A percentile compares a stretch with the other conserved stretches of the same genome.
Conservation (phyloP, 2,329 filamentous ascomycete species). For the Aschersonia sp. region DNA sequence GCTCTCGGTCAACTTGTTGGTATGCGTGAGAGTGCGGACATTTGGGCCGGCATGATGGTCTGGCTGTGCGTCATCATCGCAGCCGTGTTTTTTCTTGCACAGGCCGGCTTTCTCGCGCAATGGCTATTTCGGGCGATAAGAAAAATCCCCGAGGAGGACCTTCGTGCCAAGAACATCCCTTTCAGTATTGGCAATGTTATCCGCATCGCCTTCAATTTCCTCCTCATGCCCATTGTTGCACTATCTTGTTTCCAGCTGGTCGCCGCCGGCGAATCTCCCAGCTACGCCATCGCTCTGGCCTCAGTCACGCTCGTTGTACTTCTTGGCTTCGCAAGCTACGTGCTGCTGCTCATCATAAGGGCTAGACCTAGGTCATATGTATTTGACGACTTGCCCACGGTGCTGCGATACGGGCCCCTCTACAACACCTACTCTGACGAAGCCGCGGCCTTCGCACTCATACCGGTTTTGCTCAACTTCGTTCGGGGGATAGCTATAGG, state of each 20-base stretch:
- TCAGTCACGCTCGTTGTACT: conserved; percentile 60
- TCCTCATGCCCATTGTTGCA: conserved; percentile 73
- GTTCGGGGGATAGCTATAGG: conserved; percentile 82
- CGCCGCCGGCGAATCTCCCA: conserved; percentile 50
- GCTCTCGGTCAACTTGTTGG: conserved; percentile 69
- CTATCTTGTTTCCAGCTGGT: conserved; percentile 87
- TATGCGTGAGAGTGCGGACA: conserved; percentile 58
- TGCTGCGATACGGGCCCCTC: conserved; percentile 78
- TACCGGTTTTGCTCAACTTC: conserved; percentile 74
- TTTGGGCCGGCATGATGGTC: conserved; percentile 89
- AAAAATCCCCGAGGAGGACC: conserved; percentile 66
- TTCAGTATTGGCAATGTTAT: conserved; percentile 70
- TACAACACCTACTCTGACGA: conserved; percentile 98
- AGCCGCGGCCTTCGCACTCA: conserved; percentile 75
- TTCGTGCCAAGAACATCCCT: conserved; percentile 81
- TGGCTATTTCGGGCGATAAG: conserved; percentile 63
- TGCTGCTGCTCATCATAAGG: conserved; percentile 64
- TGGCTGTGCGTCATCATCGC: conserved; percentile 72
- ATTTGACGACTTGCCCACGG: conserved; percentile 84
- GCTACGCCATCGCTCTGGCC: conserved; percentile 59
- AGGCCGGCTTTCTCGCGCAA: conserved; percentile 60
- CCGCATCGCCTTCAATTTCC: conserved; percentile 83
- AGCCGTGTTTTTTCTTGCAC: conserved; percentile 51
- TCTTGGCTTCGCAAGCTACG: conserved; percentile 60
- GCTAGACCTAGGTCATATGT: conserved; percentile 74